Conservation (phyloP, 106 monocot species). For the Allium sativum region DNA sequence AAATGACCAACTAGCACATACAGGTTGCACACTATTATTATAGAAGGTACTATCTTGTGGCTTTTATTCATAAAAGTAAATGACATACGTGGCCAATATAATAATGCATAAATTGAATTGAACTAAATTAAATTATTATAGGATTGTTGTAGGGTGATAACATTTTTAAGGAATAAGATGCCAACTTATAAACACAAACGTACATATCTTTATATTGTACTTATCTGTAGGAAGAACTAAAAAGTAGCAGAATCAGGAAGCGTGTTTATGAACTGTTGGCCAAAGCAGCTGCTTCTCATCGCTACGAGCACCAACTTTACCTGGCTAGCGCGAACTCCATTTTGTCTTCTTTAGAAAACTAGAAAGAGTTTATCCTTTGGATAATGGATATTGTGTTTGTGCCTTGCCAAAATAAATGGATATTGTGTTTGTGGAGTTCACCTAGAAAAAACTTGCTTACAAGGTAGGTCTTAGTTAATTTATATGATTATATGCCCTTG, state of each 20-base stretch:
- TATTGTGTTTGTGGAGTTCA: too few species aligned
- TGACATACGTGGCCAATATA: too few species aligned
- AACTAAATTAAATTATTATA: too few species aligned
- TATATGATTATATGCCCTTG: neutral
- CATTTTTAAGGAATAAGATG: too few species aligned
- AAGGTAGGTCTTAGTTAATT: slow-evolving; percentile 27
- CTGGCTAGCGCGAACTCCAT: slow-evolving; percentile 54
- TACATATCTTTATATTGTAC: neutral
- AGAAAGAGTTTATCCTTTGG: slow-evolving; percentile 54
- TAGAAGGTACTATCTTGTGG: too few species aligned
- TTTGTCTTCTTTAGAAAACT: slow-evolving; percentile 88
- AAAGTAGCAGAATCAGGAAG: slow-evolving; percentile 53
- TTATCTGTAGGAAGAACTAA: slow-evolving; percentile 76
- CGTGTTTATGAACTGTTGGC: slow-evolving; percentile 69
- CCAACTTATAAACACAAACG: too few species aligned
- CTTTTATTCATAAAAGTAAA: too few species aligned
- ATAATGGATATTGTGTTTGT: slow-evolving; percentile 27
- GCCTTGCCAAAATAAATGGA: too few species aligned
- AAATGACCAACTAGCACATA: too few species aligned
- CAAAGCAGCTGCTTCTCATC: slow-evolving; percentile 47
- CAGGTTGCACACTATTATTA: too few species aligned
- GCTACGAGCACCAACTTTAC: slow-evolving; percentile 12
- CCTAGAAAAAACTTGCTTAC: slow-evolving; percentile 69
- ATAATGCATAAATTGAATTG: too few species aligned
- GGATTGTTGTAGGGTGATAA: too few species aligned